Conservation (phyloP, 768 basidiomycete genomes). For the Ephemerocybe angulata region DNA sequence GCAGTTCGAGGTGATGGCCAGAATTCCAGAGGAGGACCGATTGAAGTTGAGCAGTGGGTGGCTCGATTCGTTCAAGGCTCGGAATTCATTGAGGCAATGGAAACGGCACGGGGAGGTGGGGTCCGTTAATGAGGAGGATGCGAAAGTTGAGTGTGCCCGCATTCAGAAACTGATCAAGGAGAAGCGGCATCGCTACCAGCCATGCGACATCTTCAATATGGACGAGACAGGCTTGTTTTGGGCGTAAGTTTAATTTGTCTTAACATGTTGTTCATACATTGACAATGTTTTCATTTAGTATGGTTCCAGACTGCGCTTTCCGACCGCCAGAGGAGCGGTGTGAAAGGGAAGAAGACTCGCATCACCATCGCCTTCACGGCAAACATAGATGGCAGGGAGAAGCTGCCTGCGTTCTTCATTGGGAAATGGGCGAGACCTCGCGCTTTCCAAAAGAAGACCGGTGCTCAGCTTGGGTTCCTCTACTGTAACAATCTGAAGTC, state of each 20-base stretch:
- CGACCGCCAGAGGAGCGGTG: conserved; percentile 20
- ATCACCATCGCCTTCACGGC: conserved; percentile 30
- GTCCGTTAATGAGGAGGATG: conserved; percentile 19
- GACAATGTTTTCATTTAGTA: conserved; percentile 11
- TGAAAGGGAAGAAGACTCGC: conserved; percentile 30
- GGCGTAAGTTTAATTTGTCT: conserved; percentile 17
- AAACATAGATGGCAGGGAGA: conserved; percentile 33
- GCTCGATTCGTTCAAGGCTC: conserved; percentile 23
- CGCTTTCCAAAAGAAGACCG: conserved; percentile 26
- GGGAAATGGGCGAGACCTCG: conserved; percentile 28
- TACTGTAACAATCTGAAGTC: conserved; percentile 36
- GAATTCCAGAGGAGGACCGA: conserved; percentile 29
- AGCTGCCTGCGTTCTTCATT: conserved; percentile 28
- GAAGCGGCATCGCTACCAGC: conserved; percentile 20
- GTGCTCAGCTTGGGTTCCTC: conserved; percentile 28
- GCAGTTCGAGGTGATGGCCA: conserved; percentile 28
- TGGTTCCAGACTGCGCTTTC: conserved; percentile 30
- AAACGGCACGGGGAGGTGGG: conserved; percentile 34
- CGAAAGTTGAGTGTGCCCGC: conserved; percentile 21
- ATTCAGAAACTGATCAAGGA: conserved; percentile 21
- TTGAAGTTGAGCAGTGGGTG: conserved; percentile 34
- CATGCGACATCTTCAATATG: conserved; percentile 20
- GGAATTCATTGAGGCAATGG: conserved; percentile 20
- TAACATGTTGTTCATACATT: not conserved
- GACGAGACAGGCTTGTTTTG: conserved; percentile 29